Percentiles rank a stretch among this genome's conserved stretches.
Conservation (phyloP, 495 filamentous ascomycete species). For the Trichodelitschia bisporula region DNA sequence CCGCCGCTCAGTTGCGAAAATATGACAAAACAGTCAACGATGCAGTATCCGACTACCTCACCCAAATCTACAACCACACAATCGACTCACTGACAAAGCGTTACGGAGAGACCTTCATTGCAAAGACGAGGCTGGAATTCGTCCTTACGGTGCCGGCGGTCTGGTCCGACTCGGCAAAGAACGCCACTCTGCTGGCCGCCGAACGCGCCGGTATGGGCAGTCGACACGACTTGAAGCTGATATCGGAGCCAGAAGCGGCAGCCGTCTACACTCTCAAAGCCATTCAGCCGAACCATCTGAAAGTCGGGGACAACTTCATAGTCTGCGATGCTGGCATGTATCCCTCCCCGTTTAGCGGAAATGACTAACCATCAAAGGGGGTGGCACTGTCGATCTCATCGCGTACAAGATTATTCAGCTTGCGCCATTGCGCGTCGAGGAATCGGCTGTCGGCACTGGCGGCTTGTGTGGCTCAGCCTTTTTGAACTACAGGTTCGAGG, state of each 20-base stretch:
- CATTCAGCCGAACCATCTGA: slow-evolving; percentile 15
- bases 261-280: slow-evolving; percentile 26
- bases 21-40: slow-evolving; percentile 21
- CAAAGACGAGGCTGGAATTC: slow-evolving; percentile 18
- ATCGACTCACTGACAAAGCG: slow-evolving; percentile 41
- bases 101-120: slow-evolving; percentile 20
- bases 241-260: slow-evolving; percentile 39
- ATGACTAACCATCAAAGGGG: slow-evolving; percentile 7
- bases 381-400: slow-evolving; percentile 19
- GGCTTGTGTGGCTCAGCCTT: slow-evolving; percentile 23
- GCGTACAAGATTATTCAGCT: slow-evolving; percentile 20
- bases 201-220: slow-evolving; percentile 25
- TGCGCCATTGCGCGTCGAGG: slow-evolving; percentile 8
- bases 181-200: slow-evolving; percentile 19
- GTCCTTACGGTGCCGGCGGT: slow-evolving; percentile 47
- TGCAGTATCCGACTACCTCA: slow-evolving; percentile 21
- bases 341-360: neutral
- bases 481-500: slow-evolving; percentile 21
- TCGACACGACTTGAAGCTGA: slow-evolving; percentile 20
- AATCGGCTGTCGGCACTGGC: slow-evolving; percentile 23
- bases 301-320: slow-evolving; percentile 17
- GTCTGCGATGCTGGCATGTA: slow-evolving; percentile 15
- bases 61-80: slow-evolving; percentile 43
- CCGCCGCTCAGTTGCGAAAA: slow-evolving; percentile 43
- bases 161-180: slow-evolving; percentile 21